Percentiles rank a stretch among this genome's conserved stretches.
Evolutionary conservation across 139 green algal genomes (phyloP).

Genomic region (Zygnema circumcarinatum): DNA sequence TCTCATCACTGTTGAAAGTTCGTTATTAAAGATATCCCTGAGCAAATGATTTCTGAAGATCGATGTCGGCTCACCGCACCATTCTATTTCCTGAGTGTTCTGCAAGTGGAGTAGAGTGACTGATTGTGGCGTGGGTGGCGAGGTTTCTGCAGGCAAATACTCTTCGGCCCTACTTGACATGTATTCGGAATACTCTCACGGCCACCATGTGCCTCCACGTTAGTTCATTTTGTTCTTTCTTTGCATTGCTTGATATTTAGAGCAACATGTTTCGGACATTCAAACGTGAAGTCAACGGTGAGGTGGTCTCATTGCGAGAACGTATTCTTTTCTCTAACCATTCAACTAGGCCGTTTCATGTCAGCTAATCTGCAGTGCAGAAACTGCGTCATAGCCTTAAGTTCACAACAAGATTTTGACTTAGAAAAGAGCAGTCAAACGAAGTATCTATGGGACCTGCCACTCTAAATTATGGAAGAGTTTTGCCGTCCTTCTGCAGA

Average conservation of each 20-base stretch:
- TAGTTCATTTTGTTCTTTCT: background rate
- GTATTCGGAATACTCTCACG: conserved; percentile 55
- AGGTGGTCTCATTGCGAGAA: too few relatives aligned
- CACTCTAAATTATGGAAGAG: too few relatives aligned
- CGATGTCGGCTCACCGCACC: background rate
- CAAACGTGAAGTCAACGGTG: too few relatives aligned
- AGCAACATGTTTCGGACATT: background rate
- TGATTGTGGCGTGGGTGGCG: background rate
- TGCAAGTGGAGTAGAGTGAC: background rate
- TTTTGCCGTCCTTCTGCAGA: too few relatives aligned
- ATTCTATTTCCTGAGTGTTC: background rate
- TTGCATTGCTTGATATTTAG: conserved; percentile 6
- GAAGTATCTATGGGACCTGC: too few relatives aligned
- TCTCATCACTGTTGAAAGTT: background rate
- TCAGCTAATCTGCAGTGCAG: too few relatives aligned
- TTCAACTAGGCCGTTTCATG: too few relatives aligned
- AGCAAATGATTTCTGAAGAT: background rate
- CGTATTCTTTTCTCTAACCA: too few relatives aligned
- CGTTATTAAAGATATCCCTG: background rate
- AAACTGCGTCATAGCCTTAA: too few relatives aligned
- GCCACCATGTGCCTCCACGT: conserved; percentile 51
- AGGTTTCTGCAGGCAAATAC: conserved; percentile 13
- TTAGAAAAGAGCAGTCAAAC: too few relatives aligned
- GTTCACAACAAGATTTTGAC: too few relatives aligned
- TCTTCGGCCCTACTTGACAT: conserved; percentile 55